Conservation (phyloP, 176 grass and related monocot genomes). For the Alloteropsis semialata region DNA sequence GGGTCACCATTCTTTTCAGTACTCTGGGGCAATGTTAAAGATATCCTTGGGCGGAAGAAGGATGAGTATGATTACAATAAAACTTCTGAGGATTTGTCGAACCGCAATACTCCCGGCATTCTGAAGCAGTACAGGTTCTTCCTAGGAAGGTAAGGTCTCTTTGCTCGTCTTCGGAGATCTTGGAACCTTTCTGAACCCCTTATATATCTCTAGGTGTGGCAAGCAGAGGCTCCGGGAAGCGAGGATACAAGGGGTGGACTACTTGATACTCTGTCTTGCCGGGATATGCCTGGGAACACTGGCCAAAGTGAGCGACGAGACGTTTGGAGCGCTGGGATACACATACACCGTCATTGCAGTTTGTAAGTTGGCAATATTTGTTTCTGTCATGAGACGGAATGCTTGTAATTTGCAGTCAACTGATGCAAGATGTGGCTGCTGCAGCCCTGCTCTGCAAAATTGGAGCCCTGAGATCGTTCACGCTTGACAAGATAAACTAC, state of each 20-base stretch:
- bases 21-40: conserved; percentile 59
- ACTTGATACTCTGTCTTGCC: conserved; percentile 68
- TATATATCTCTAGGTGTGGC: conserved; percentile 43
- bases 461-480: conserved; percentile 67
- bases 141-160: conserved; percentile 68
- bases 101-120: conserved; percentile 63
- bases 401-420: not conserved
- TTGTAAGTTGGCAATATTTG: conserved; percentile 57
- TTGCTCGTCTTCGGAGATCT: not conserved
- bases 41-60: conserved; percentile 57
- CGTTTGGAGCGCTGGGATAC: conserved; percentile 70
- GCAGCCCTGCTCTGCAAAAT: conserved; percentile 78
- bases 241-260: conserved; percentile 67
- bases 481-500: conserved; percentile 67
- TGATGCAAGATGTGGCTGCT: not conserved
- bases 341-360: conserved; percentile 84
- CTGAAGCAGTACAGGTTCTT: conserved; percentile 75
- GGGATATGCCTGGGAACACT: conserved; percentile 81
- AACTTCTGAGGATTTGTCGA: conserved; percentile 56
- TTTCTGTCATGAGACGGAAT: conserved; percentile 1
- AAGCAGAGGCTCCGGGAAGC: conserved; percentile 81
- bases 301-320: conserved; percentile 79
- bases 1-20: conserved; percentile 28
- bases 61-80: conserved; percentile 66
- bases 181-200: not conserved